phyloP scores from a whole-genome alignment of 2,329 filamentous ascomycete genomes.

The Hypomyces perniciosus region DNA sequence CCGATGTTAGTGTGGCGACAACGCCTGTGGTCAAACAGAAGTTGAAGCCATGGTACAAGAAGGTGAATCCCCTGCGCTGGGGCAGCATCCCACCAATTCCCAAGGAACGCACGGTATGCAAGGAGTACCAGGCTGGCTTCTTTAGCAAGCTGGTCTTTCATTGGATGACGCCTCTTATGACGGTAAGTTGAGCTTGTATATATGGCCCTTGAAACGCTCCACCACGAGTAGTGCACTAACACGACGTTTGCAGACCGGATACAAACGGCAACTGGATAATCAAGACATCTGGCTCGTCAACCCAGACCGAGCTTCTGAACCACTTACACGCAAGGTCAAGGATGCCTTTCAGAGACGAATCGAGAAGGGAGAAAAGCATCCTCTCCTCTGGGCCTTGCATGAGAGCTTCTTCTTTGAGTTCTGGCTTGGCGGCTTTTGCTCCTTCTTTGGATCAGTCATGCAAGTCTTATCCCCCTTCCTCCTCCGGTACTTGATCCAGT shows the following conservation, averaged over 20 bases:
- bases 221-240: conserved; percentile 9
- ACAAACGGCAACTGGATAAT: conserved; percentile 73
- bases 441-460: conserved; percentile 65
- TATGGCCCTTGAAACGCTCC: neutral
- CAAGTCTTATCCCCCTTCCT: conserved; percentile 82
- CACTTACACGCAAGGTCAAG: conserved; percentile 61
- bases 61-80: conserved; percentile 57
- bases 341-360: conserved; percentile 64
- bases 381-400: conserved; percentile 73
- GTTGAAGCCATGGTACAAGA: conserved; percentile 58
- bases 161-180: conserved; percentile 89
- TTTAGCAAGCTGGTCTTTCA: conserved; percentile 75
- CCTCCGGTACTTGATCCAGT: conserved; percentile 79
- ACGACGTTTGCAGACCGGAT: conserved; percentile 56
- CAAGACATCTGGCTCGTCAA: conserved; percentile 90
- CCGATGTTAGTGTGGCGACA: conserved; percentile 43
- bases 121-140: conserved; percentile 67
- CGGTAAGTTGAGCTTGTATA: conserved; percentile 39
- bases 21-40: conserved; percentile 28
- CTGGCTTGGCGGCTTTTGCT: conserved; percentile 72
- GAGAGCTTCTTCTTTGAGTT: conserved; percentile 85
- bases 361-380: conserved; percentile 62
- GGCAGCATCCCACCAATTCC: conserved; percentile 51
- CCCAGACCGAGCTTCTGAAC: conserved; percentile 66
- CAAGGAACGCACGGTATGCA: conserved; percentile 47